These are phyloP conservation scores for Rhodotorula sp. DNA, from an alignment of 1,284 basidiomycete genomes.

Conservation along the genomic window DNA sequence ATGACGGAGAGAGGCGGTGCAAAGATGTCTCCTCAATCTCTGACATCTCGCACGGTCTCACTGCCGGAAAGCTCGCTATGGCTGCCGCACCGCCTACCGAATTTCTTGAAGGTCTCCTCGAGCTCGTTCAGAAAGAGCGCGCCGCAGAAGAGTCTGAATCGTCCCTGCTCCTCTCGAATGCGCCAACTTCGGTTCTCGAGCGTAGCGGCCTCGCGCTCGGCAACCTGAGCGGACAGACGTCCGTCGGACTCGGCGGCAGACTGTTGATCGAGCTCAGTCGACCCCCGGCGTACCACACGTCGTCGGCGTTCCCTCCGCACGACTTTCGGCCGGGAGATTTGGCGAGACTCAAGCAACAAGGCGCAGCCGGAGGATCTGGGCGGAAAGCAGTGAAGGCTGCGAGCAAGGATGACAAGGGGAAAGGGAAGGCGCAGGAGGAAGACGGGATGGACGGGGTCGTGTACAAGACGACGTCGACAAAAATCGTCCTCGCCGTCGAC, in stretches of 20 bases:
- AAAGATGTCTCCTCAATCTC: background rate
- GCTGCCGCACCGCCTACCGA: background rate
- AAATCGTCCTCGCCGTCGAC: constrained; percentile 39
- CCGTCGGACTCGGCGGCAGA: constrained; percentile 40
- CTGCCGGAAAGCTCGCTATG: background rate
- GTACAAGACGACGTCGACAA: constrained; percentile 35
- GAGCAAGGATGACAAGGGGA: constrained; percentile 6
- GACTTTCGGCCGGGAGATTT: constrained; percentile 40
- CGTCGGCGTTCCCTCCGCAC: constrained; percentile 24
- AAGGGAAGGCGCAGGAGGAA: constrained; percentile 22
- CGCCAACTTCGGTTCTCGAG: constrained; percentile 11
- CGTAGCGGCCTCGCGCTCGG: constrained; percentile 14
- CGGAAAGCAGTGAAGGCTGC: background rate
- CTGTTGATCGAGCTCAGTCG: constrained; percentile 40
- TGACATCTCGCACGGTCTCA: background rate
- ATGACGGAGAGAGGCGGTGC: background rate
- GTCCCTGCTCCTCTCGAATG: constrained; percentile 16
- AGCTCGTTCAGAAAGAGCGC: constrained; percentile 20
- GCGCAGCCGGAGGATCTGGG: background rate
- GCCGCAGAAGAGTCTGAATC: constrained; percentile 15
- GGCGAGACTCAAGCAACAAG: constrained; percentile 8
- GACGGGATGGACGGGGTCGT: constrained; percentile 40
- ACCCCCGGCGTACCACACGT: constrained; percentile 14
- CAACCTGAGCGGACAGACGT: constrained; percentile 6
- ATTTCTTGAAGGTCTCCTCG: constrained; percentile 21